phyloP scores from a whole-genome alignment of 2,329 filamentous ascomycete genomes.

The Colletotrichum costaricense region DNA sequence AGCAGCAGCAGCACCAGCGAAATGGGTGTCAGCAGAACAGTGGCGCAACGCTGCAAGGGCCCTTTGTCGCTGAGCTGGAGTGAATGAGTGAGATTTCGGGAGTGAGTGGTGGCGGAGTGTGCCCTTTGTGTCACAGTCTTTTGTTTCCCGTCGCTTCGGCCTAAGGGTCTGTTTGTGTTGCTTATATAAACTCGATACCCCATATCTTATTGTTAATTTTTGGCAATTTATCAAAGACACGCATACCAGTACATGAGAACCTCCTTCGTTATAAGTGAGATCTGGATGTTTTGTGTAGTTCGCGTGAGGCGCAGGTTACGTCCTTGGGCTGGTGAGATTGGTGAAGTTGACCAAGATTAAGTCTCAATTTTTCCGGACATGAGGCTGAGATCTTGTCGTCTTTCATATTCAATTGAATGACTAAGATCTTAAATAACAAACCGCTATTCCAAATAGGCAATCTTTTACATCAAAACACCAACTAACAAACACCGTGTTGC shows the following conservation, averaged over 20 bases:
- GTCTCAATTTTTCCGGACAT: not conserved
- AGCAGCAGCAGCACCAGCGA: not conserved
- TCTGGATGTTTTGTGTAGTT: not conserved
- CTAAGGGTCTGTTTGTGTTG: not conserved
- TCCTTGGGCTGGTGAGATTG: not conserved
- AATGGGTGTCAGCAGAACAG: constrained; percentile 2
- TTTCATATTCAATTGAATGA: not conserved
- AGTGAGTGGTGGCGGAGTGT: not conserved
- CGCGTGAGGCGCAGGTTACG: not conserved
- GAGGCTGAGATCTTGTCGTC: not conserved
- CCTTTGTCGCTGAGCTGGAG: constrained; percentile 28
- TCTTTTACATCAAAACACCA: too few relatives aligned
- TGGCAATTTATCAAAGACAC: not conserved
- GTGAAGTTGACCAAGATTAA: not conserved
- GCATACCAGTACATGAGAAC: not conserved
- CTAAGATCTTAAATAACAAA: not conserved
- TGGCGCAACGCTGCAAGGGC: constrained; percentile 3
- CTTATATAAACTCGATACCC: not conserved
- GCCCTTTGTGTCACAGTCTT: not conserved
- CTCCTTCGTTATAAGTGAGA: not conserved
- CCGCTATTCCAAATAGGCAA: not conserved
- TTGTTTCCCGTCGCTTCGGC: not conserved
- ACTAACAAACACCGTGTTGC: too few relatives aligned
- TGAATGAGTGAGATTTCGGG: constrained; percentile 1
- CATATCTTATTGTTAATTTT: not conserved